A percentile compares a stretch with the other conserved stretches of the same genome.
phyloP scores from a whole-genome alignment of 2,329 filamentous ascomycete species.

The Neopestalotiopsis rosae region DNA sequence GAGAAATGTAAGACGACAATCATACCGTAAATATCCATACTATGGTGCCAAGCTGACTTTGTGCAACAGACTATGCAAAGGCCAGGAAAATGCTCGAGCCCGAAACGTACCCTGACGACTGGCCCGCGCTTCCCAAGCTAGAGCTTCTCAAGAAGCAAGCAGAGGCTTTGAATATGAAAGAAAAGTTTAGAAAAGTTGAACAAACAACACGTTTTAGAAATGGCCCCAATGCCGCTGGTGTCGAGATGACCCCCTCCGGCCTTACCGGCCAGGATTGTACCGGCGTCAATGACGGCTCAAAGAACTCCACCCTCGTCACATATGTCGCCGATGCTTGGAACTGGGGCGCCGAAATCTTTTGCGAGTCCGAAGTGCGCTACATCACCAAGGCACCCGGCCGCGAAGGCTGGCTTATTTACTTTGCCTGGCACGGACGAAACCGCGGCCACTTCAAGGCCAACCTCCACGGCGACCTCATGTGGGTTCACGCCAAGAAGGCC shows the following conservation, averaged over 20 bases:
- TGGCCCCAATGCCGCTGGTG: slow-evolving; percentile 67
- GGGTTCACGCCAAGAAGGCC: slow-evolving; percentile 68
- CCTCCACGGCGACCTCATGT: slow-evolving; percentile 66
- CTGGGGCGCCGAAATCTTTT: slow-evolving; percentile 75
- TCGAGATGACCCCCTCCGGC: slow-evolving; percentile 65
- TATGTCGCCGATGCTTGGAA: slow-evolving; percentile 75
- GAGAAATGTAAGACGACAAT: slow-evolving; percentile 52
- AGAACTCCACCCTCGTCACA: slow-evolving; percentile 69
- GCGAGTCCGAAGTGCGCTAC: slow-evolving; percentile 69
- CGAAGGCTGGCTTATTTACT: slow-evolving; percentile 68
- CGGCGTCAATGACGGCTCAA: slow-evolving; percentile 71
- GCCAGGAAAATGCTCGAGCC: slow-evolving; percentile 64
- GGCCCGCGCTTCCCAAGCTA: slow-evolving; percentile 63
- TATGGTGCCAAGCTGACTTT: slow-evolving; percentile 14
- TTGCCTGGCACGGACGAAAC: slow-evolving; percentile 66
- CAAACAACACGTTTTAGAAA: slow-evolving; percentile 69
- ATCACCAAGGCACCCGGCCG: slow-evolving; percentile 56
- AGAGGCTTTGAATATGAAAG: slow-evolving; percentile 50
- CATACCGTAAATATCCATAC: neutral
- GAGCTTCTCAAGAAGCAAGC: slow-evolving; percentile 63
- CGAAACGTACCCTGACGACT: slow-evolving; percentile 60
- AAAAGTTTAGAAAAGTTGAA: slow-evolving; percentile 60
- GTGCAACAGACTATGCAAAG: slow-evolving; percentile 57
- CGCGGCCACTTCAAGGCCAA: slow-evolving; percentile 60
- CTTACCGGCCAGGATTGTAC: slow-evolving; percentile 68